phyloP scores from a whole-genome alignment of 495 filamentous ascomycete species.

The Articulospora tetracladia region DNA sequence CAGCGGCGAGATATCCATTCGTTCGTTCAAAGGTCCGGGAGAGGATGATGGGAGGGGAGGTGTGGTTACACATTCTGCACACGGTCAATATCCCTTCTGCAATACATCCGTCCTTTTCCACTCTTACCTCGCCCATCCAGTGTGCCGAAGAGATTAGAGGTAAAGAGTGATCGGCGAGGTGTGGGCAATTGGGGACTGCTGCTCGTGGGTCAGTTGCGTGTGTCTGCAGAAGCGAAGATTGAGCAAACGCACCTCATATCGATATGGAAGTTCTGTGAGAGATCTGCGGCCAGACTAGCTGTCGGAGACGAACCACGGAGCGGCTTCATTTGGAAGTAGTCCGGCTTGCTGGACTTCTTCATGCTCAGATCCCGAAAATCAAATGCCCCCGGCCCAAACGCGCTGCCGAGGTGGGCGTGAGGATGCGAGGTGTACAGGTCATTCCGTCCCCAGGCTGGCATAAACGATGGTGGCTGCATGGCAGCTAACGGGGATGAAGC shows the following conservation, averaged over 20 bases:
- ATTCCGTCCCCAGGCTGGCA: constrained; percentile 37
- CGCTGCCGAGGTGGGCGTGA: constrained; percentile 45
- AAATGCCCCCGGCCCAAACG: constrained; percentile 61
- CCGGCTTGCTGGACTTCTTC: constrained; percentile 54
- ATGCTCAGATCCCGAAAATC: constrained; percentile 65
- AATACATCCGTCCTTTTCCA: constrained; percentile 7
- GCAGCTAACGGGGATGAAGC: constrained; percentile 91
- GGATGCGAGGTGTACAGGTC: constrained; percentile 44
- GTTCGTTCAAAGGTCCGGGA: constrained; percentile 66
- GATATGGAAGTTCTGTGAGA: constrained; percentile 89
- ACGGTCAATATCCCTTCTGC: constrained; percentile 24
- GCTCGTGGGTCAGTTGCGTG: background rate
- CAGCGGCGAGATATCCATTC: constrained; percentile 92
- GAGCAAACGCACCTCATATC: constrained; percentile 69
- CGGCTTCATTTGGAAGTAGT: constrained; percentile 75
- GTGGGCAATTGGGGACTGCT: constrained; percentile 85
- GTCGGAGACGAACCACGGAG: constrained; percentile 85
- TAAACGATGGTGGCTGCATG: constrained; percentile 76
- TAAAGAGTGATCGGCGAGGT: constrained; percentile 90
- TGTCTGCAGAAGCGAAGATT: constrained; percentile 9
- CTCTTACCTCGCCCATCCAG: constrained; percentile 69
- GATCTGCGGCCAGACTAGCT: constrained; percentile 82
- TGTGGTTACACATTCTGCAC: constrained; percentile 69
- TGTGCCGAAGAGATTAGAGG: constrained; percentile 65
- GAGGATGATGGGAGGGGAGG: constrained; percentile 83